Conservation (phyloP, 2,329 filamentous ascomycete genomes). For the Aspergillus ochraceoroseus region DNA sequence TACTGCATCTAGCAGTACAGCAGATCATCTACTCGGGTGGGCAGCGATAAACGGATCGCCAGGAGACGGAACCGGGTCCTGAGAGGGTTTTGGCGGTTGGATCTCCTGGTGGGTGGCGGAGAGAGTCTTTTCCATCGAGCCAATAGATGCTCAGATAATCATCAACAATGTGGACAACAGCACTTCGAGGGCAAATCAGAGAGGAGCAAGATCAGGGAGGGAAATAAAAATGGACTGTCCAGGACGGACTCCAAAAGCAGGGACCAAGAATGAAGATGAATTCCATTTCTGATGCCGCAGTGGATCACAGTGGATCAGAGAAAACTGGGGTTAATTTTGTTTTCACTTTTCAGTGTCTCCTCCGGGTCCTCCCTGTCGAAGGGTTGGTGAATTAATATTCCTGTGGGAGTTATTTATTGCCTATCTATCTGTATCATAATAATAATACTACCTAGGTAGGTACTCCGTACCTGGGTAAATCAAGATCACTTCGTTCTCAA, state of each 20-base stretch:
- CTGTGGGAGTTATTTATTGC: too few relatives aligned
- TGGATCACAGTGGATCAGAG: conserved; percentile 12
- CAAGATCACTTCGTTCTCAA: too few relatives aligned
- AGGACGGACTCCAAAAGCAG: too few relatives aligned
- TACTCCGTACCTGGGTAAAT: too few relatives aligned
- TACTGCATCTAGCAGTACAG: too few relatives aligned
- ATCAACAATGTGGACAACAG: conserved; percentile 1
- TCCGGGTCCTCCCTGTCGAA: not conserved
- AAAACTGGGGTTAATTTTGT: conserved; percentile 8
- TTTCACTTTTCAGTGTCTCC: conserved; percentile 11
- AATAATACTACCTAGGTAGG: too few relatives aligned
- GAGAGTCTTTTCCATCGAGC: not conserved
- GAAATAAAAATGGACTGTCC: conserved; percentile 1
- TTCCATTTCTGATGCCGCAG: conserved; percentile 10
- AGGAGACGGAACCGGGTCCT: conserved; percentile 10
- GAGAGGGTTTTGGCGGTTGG: conserved; percentile 1
- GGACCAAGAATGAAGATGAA: conserved; percentile 17
- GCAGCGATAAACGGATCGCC: conserved; percentile 13
- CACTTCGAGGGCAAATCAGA: conserved; percentile 4
- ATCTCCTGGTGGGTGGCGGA: conserved; percentile 3
- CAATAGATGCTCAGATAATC: not conserved
- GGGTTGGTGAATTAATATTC: too few relatives aligned
- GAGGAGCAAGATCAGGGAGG: too few relatives aligned
- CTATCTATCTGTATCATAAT: too few relatives aligned
- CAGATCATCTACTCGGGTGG: conserved; percentile 9